Evolutionary conservation across 495 filamentous ascomycete genomes (phyloP).

Genomic region (Podospora anserina): DNA sequence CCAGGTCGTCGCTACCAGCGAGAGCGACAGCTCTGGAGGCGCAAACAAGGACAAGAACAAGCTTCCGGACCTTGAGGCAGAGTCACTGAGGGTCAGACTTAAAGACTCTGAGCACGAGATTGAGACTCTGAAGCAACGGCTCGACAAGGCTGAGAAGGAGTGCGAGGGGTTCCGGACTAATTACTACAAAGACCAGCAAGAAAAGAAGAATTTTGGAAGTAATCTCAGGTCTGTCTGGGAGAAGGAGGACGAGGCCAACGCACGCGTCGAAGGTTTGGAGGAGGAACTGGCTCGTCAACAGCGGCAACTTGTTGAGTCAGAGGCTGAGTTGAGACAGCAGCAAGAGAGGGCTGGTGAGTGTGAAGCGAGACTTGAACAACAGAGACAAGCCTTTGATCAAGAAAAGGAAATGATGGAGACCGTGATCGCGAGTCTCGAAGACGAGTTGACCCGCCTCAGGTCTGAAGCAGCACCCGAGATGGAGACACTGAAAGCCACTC

Average conservation of each 20-base stretch:
- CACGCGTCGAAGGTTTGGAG: not conserved
- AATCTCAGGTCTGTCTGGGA: not conserved
- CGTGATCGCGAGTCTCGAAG: not conserved
- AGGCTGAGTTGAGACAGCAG: not conserved
- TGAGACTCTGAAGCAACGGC: not conserved
- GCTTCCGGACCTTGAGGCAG: not conserved
- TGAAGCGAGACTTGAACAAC: not conserved
- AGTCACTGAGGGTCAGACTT: not conserved
- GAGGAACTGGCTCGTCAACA: not conserved
- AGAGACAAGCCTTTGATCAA: not conserved
- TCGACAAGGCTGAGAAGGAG: not conserved
- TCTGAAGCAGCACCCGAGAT: not conserved
- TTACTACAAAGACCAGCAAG: not conserved
- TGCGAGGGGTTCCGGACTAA: not conserved
- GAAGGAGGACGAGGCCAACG: not conserved
- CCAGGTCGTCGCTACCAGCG: not conserved
- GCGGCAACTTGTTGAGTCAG: not conserved
- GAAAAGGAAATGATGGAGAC: too few species aligned
- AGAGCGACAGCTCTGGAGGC: not conserved
- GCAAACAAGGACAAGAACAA: not conserved
- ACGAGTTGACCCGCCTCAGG: not conserved
- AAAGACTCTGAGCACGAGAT: not conserved
- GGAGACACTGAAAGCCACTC: not conserved
- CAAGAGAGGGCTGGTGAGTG: not conserved
- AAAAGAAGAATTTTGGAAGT: not conserved